These are phyloP conservation scores for Encephalitozoon intestinalis DNA, from an alignment of 371 early-diverging fungal species.

Conservation along the genomic window DNA sequence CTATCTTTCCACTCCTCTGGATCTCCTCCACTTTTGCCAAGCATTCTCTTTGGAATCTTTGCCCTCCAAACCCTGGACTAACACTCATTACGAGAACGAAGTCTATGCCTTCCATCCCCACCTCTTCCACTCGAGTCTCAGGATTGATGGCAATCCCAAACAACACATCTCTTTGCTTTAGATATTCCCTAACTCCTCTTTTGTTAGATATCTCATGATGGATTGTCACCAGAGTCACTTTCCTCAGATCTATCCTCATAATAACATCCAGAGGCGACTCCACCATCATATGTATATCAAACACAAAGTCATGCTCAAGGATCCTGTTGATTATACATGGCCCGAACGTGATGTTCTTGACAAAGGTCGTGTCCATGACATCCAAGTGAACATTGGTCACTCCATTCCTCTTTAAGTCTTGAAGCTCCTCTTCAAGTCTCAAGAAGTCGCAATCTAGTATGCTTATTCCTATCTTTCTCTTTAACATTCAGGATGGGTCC, in stretches of 20 bases:
- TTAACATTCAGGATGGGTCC: not conserved
- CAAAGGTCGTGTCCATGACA: slow-evolving; percentile 55
- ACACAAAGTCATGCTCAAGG: slow-evolving; percentile 40
- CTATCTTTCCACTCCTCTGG: slow-evolving; percentile 62
- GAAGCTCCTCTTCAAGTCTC: slow-evolving; percentile 33
- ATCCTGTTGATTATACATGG: slow-evolving; percentile 49
- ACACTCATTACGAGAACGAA: slow-evolving; percentile 94
- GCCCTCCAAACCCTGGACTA: slow-evolving; percentile 58
- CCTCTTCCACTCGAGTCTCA: slow-evolving; percentile 70
- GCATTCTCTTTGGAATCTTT: slow-evolving; percentile 39
- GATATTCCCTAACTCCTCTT: not conserved
- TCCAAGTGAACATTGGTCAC: slow-evolving; percentile 52
- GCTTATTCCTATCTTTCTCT: not conserved
- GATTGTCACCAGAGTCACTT: slow-evolving; percentile 35
- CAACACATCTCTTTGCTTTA: slow-evolving; percentile 64
- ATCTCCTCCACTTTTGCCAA: slow-evolving; percentile 22
- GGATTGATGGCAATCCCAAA: slow-evolving; percentile 92
- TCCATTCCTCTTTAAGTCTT: slow-evolving; percentile 28
- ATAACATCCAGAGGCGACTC: slow-evolving; percentile 43
- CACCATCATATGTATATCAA: slow-evolving; percentile 59
- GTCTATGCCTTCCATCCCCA: slow-evolving; percentile 67
- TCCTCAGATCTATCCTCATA: slow-evolving; percentile 26
- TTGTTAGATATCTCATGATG: slow-evolving; percentile 19
- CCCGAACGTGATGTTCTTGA: slow-evolving; percentile 54
- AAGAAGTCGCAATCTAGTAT: not conserved